These are phyloP conservation scores for Suhomyces pyralidae DNA, from an alignment of 805 yeast species.

Conservation along the genomic window DNA sequence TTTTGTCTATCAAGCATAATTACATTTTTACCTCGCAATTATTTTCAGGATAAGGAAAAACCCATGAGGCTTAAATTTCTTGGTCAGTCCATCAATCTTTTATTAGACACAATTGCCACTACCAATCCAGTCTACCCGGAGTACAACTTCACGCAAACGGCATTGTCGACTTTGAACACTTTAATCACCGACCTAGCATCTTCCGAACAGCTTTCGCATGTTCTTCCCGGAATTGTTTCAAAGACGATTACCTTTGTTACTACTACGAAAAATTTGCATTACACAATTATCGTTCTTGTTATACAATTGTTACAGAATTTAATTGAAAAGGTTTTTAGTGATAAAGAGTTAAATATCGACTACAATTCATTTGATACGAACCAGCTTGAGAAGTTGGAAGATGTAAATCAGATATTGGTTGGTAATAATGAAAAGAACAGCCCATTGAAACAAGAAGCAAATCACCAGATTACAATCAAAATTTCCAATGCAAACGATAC, in stretches of 20 bases:
- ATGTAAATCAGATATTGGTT: conserved; percentile 13
- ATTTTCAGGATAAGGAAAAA: conserved; percentile 4
- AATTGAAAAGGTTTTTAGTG: conserved; percentile 31
- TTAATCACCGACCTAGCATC: conserved; percentile 17
- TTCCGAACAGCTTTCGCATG: conserved; percentile 32
- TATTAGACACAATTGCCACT: conserved; percentile 18
- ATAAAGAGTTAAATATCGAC: conserved; percentile 13
- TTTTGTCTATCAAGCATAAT: conserved; percentile 11
- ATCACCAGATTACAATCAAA: not conserved
- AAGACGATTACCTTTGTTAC: conserved; percentile 27
- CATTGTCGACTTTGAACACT: conserved; percentile 13
- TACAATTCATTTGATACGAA: not conserved
- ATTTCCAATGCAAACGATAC: not conserved
- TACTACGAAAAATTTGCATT: conserved; percentile 20
- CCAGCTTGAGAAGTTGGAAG: conserved; percentile 7
- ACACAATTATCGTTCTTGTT: conserved; percentile 16
- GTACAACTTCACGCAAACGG: conserved; percentile 10
- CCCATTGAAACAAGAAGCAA: not conserved
- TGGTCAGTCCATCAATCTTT: conserved; percentile 26
- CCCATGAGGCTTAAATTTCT: conserved; percentile 22
- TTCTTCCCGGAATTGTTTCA: conserved; percentile 41
- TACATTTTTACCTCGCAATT: not conserved
- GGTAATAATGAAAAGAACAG: not conserved
- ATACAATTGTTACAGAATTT: conserved; percentile 20
- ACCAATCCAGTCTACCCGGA: conserved; percentile 14